Conservation (phyloP, 2,329 filamentous ascomycete species). For the Aspergillus glaucus region DNA sequence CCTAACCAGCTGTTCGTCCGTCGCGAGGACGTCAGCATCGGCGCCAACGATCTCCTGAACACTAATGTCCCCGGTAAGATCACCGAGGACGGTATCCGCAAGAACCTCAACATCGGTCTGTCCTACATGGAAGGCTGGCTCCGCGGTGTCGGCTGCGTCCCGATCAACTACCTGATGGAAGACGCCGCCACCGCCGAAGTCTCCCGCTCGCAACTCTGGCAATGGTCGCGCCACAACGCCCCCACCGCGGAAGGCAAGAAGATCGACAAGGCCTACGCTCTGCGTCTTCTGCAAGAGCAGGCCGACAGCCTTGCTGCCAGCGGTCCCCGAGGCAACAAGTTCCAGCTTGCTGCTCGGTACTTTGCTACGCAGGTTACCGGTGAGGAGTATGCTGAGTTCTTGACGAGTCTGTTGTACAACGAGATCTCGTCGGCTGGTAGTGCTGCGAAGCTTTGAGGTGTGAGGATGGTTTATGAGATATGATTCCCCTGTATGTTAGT, state of each 20-base stretch:
- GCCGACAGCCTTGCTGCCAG: conserved; percentile 67
- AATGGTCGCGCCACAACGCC: conserved; percentile 74
- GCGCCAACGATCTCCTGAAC: conserved; percentile 86
- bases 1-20: conserved; percentile 92
- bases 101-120: conserved; percentile 95
- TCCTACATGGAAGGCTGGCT: conserved; percentile 99
- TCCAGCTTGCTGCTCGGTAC: conserved; percentile 81
- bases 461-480: conserved; percentile 15
- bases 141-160: conserved; percentile 87
- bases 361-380: conserved; percentile 90
- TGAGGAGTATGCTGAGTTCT: conserved; percentile 94
- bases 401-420: conserved; percentile 76
- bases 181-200: conserved; percentile 97
- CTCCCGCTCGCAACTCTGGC: conserved; percentile 89
- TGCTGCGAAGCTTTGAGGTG: conserved; percentile 57
- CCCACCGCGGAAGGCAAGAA: conserved; percentile 81
- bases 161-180: conserved; percentile 98
- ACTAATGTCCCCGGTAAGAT: conserved; percentile 93
- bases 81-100: conserved; percentile 90
- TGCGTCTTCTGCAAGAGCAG: conserved; percentile 81
- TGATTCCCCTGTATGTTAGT: conserved; percentile 20
- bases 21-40: conserved; percentile 81
- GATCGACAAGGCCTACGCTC: conserved; percentile 85
- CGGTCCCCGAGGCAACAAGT: conserved; percentile 85
- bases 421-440: conserved; percentile 54